Base-by-base conservation (phyloP, 257 asterid species). In the Gentiana macrophylla region DNA sequence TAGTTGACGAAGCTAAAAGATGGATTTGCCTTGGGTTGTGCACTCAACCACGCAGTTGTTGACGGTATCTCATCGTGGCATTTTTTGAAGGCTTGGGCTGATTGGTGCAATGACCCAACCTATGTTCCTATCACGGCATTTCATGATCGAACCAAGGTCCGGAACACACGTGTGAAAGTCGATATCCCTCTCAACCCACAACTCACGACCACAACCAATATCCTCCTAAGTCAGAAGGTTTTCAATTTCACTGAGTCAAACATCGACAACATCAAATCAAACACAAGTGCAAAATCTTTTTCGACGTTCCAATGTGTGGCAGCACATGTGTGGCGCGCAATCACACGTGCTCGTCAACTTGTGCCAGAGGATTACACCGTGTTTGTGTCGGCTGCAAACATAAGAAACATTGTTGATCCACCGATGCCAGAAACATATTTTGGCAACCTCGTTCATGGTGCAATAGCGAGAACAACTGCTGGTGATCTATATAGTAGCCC, bases 41-140 rank as follows among this genome's bases (percentile, higher is more conserved):
- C 99, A 45, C 85, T 92, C 79, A 92, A 92, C 76, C 99, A 92
- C 67, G 99, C 99, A 0, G 79, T 92, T 32, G 85, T 92, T 0
- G 99, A 92, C 15, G 99, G 99, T 5, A 83, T 88, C 50, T 81
- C 99, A 81, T 85, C 99, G 64, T 92, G 99, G 99, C 99, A 92
- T 75, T 92, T 92, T 80, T 83, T 92, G 95, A 75, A 76, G 69
- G 78, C 95, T 0, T 92, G 99, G 99, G 94, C 97, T 59, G 67
- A 76, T 53, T 61, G 85, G 8, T 79, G 86, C 72, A 59, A 66
- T 3, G 95, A 97, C 3, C 67, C 89, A 67, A 43, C 70, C 59
- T 51, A 94, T 48, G 59, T 85, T 53, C 32, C 93, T 6, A 74
- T 68, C 81, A 76, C 80, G 11, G 97, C 94, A 11, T 92, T 83